These are phyloP conservation scores for Xylariaceae sp. DNA, from an alignment of 2,329 filamentous ascomycete genomes.

Conservation along the genomic window DNA sequence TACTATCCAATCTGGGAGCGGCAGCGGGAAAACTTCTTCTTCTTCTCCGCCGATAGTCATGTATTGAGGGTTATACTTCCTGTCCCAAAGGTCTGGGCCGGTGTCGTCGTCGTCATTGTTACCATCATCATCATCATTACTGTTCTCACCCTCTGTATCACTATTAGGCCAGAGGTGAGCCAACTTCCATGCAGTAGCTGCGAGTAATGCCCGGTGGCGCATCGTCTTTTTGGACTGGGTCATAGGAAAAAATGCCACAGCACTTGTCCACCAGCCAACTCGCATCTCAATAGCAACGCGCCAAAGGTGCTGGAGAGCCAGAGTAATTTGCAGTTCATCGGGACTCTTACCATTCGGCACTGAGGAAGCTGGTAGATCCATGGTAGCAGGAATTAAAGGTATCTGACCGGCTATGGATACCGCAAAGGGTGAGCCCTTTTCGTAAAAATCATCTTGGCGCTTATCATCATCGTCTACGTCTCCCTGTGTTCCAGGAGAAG, in stretches of 20 bases:
- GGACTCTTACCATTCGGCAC: conserved; percentile 30
- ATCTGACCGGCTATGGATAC: conserved; percentile 87
- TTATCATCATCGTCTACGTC: conserved; percentile 13
- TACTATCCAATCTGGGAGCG: conserved; percentile 50
- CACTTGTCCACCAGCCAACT: conserved; percentile 71
- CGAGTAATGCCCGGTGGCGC: conserved; percentile 37
- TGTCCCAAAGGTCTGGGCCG: conserved; percentile 65
- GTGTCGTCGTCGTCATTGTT: conserved; percentile 47
- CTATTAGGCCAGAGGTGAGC: conserved; percentile 35
- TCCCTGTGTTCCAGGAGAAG: conserved; percentile 15
- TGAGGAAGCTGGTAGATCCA: conserved; percentile 52
- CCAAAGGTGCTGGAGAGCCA: conserved; percentile 87
- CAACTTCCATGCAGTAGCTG: conserved; percentile 45
- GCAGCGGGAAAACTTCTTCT: conserved; percentile 25
- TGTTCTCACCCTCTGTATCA: conserved; percentile 11
- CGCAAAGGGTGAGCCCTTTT: conserved; percentile 13
- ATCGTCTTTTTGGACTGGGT: conserved; percentile 21
- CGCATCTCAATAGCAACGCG: conserved; percentile 70
- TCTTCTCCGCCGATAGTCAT: conserved; percentile 35
- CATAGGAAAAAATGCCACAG: conserved; percentile 67
- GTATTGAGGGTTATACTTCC: conserved; percentile 53
- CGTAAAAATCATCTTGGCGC: conserved; percentile 19
- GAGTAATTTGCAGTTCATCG: conserved; percentile 55
- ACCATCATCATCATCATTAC: conserved; percentile 27
- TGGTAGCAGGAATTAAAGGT: conserved; percentile 74